phyloP scores from a whole-genome alignment of 1,139 yeast genomes.

The Schizosaccharomyces versatilis region DNA sequence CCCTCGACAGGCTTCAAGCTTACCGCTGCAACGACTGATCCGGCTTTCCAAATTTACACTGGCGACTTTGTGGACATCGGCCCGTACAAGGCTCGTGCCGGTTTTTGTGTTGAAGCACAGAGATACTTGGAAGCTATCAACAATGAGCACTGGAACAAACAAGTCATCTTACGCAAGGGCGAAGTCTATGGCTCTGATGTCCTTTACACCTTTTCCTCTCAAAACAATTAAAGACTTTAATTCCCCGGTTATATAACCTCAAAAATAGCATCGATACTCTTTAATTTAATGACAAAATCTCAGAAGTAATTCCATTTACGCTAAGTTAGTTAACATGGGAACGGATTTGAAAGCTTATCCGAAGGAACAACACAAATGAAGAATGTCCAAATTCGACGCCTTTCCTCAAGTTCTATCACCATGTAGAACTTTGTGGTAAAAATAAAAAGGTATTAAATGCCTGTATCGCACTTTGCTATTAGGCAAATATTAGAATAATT shows the following conservation, averaged over 20 bases:
- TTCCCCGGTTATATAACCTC: background rate
- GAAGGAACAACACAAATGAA: no score
- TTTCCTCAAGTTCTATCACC: no score
- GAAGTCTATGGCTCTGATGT: conserved; percentile 28
- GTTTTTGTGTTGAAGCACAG: conserved; percentile 44
- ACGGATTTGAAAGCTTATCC: no score
- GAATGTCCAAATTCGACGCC: no score
- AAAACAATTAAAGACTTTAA: background rate
- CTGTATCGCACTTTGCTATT: no score
- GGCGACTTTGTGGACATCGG: conserved; percentile 27
- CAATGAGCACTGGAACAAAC: conserved; percentile 27
- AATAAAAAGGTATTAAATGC: no score
- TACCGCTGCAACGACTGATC: conserved; percentile 36
- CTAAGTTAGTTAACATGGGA: no score
- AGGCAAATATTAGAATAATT: no score
- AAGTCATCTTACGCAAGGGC: conserved; percentile 33
- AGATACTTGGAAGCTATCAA: conserved; percentile 38
- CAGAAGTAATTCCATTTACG: no score
- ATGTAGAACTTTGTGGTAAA: no score
- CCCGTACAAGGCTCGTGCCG: conserved; percentile 27
- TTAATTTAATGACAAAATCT: background rate
- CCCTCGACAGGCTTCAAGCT: conserved; percentile 27
- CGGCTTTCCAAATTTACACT: conserved; percentile 46
- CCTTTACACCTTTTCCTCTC: conserved; percentile 7
- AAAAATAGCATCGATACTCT: background rate